Evolutionary conservation across 305 asterid species (phyloP).

Genomic region (Ajuga reptans): DNA sequence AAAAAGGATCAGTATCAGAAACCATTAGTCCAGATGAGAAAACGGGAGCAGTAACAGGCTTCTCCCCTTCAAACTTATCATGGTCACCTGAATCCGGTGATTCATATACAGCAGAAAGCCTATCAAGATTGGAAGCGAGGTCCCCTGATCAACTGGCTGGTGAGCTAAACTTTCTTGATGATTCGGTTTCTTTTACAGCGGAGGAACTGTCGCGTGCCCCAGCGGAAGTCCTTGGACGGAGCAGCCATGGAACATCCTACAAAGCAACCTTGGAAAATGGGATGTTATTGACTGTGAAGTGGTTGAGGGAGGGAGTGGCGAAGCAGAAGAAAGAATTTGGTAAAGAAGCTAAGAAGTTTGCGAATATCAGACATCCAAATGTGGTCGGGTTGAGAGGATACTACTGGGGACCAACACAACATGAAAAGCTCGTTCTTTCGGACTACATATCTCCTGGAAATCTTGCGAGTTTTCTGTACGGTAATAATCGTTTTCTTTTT

Average conservation of each 20-base stretch:
- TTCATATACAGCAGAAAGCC: slow-evolving; percentile 50
- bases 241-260: slow-evolving; percentile 94
- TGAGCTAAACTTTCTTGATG: slow-evolving; percentile 85
- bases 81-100: slow-evolving; percentile 93
- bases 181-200: slow-evolving; percentile 62
- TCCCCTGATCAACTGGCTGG: slow-evolving; percentile 90
- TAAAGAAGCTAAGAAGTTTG: slow-evolving; percentile 83
- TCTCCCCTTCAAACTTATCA: slow-evolving; percentile 65
- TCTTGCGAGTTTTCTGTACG: slow-evolving; percentile 74
- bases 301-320: slow-evolving; percentile 96
- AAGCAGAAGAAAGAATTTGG: slow-evolving; percentile 91
- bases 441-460: slow-evolving; percentile 90
- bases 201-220: slow-evolving; percentile 92
- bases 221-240: slow-evolving; percentile 93
- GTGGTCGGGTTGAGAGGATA: slow-evolving; percentile 92
- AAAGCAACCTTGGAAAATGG: slow-evolving; percentile 79
- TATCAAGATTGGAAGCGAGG: slow-evolving; percentile 63
- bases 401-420: slow-evolving; percentile 98
- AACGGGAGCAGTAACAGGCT: slow-evolving; percentile 40
- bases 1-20: slow-evolving; percentile 44
- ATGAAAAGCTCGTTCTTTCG: slow-evolving; percentile 84
- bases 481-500: slow-evolving; percentile 31
- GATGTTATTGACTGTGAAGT: slow-evolving; percentile 74
- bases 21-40: slow-evolving; percentile 57
- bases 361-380: slow-evolving; percentile 77